Evolutionary conservation across 352 stramenopile species (phyloP).

Genomic region (Pythium sp.): DNA sequence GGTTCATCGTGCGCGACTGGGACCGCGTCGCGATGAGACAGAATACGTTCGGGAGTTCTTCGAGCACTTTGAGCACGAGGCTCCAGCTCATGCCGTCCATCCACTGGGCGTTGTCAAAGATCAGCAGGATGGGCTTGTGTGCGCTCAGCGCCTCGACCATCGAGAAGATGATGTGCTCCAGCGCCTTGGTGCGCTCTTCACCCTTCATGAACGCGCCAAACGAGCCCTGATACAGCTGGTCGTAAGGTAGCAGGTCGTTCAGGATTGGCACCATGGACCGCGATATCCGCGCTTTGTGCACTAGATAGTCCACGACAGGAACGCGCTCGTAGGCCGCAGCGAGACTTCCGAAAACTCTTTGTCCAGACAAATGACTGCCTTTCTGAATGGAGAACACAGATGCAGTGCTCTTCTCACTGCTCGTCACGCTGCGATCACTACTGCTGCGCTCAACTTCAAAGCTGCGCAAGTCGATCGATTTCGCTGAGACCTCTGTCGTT

Average conservation of each 20-base stretch:
- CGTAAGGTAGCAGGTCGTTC: slow-evolving; percentile 52
- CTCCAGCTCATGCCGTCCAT: slow-evolving; percentile 65
- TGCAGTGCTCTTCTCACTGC: background rate
- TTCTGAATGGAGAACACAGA: background rate
- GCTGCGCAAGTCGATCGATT: background rate
- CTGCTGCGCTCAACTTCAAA: background rate
- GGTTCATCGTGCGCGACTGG: slow-evolving; percentile 31
- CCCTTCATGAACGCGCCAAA: slow-evolving; percentile 26
- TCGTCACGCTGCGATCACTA: background rate
- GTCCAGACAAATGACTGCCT: background rate
- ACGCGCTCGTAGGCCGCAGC: slow-evolving; percentile 34
- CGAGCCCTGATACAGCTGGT: slow-evolving; percentile 24
- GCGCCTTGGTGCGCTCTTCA: slow-evolving; percentile 44
- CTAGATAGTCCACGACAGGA: slow-evolving; percentile 54
- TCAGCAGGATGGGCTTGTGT: slow-evolving; percentile 57
- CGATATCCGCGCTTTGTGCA: slow-evolving; percentile 41
- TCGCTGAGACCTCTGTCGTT: background rate
- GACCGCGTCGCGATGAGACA: slow-evolving; percentile 50
- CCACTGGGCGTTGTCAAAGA: slow-evolving; percentile 77
- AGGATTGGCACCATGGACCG: slow-evolving; percentile 40
- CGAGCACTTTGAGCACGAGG: slow-evolving; percentile 53
- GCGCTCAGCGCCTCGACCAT: slow-evolving; percentile 52
- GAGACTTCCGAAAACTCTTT: slow-evolving; percentile 3
- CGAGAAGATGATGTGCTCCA: slow-evolving; percentile 52
- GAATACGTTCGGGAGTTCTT: slow-evolving; percentile 56